Base-by-base conservation (phyloP, 768 basidiomycete genomes). In the Tricholoma furcatifolium region DNA sequence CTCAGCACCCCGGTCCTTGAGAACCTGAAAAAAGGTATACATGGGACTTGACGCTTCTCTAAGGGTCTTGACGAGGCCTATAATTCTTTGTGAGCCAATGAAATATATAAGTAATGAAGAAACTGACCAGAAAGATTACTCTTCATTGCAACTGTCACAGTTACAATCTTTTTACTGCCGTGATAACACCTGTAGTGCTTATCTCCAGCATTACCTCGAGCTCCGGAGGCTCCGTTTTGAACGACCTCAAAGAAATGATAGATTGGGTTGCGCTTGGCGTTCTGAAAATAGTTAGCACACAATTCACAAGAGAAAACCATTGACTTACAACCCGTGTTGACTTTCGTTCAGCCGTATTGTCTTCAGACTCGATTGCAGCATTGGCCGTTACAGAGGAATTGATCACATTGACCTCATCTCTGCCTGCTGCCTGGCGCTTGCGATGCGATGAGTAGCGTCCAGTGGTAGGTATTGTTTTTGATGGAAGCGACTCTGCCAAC, bases 161-260 rank as follows among this genome's bases (percentile, higher is more conserved):
- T 50, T 17, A 27, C 31, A 6, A 50, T 45, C 43, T 49, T 54
- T 12, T 12, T 3, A 38, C 38, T 43, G 18, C 47, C 24, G 32
- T 54, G 53, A 30, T 32, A 54, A 18, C 47, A 54, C 35, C 20
- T 51, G 21, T 23, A 52, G 14, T 52, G 43, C 44, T 18, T 52
- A 12, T 51, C 51, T n/a, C 51, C 43, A 4, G n/a, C 10, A 0
- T 39, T 41, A n/a, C 47, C 47, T 5, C 7, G n/a, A 4, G 14
- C 11, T 9, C 36, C 38, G 27, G 38, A n/a, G 12, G 47, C 27
- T 1, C 7, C 11, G 12, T 24, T 40, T 11, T 15, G 2, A 15
- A 49, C 47, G 31, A 21, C 2, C 38, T 49, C 47, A 32, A 49
- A 49, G 17, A 49, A 49, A 4, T 39, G 24, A 14, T 49, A 49